phyloP scores from a whole-genome alignment of 2,329 filamentous ascomycete genomes.

The Fusarium tanahbumbuense region DNA sequence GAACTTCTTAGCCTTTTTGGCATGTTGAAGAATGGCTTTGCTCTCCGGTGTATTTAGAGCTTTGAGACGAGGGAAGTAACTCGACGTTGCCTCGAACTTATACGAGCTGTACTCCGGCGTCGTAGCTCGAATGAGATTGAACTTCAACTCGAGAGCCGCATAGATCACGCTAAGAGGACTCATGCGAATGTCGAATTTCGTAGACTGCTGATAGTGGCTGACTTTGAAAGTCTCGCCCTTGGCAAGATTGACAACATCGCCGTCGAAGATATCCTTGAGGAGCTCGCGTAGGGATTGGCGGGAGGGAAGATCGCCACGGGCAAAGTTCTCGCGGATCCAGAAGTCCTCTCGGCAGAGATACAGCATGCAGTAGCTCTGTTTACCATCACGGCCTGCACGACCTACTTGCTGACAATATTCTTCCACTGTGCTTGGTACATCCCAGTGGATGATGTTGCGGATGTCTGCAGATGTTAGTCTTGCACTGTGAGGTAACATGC shows the following conservation, averaged over 20 bases:
- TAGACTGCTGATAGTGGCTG: slow-evolving; percentile 58
- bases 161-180: slow-evolving; percentile 65
- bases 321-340: slow-evolving; percentile 68
- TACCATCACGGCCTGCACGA: slow-evolving; percentile 65
- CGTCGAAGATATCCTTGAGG: slow-evolving; percentile 63
- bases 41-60: slow-evolving; percentile 56
- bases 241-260: slow-evolving; percentile 36
- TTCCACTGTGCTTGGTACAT: slow-evolving; percentile 63
- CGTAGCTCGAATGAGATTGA: slow-evolving; percentile 65
- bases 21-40: slow-evolving; percentile 56
- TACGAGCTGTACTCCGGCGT: slow-evolving; percentile 69
- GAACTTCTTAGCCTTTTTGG: slow-evolving; percentile 56
- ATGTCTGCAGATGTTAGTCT: slow-evolving; percentile 53
- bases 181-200: slow-evolving; percentile 64
- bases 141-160: slow-evolving; percentile 70
- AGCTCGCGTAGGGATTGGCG: slow-evolving; percentile 59
- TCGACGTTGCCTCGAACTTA: slow-evolving; percentile 56
- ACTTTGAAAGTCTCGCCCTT: slow-evolving; percentile 50
- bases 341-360: slow-evolving; percentile 69
- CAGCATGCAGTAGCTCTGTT: slow-evolving; percentile 66
- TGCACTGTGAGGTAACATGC: not conserved
- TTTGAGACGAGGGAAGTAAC: slow-evolving; percentile 49
- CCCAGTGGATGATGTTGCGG: slow-evolving; percentile 65
- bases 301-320: slow-evolving; percentile 69
- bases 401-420: slow-evolving; percentile 70